phyloP scores from a whole-genome alignment of 176 grass and related monocot species.

The Carex parvula region DNA sequence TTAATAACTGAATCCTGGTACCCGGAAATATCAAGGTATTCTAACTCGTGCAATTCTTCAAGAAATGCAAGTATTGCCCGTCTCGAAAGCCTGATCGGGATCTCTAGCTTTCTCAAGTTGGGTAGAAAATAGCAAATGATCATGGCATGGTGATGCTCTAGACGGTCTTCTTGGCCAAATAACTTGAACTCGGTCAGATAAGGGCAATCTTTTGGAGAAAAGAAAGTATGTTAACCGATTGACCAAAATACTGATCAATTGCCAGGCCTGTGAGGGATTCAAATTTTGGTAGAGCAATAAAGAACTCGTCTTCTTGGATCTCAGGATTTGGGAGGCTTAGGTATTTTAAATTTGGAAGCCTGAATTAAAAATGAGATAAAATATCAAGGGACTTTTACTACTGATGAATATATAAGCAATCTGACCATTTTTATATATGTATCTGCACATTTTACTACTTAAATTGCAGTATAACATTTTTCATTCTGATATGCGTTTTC shows the following conservation, averaged over 20 bases:
- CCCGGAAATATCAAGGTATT: conserved; percentile 26
- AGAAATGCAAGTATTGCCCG: neutral
- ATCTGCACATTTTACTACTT: neutral
- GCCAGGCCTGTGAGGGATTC: conserved; percentile 1
- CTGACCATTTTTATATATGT: neutral
- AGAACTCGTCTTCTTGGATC: conserved; percentile 1
- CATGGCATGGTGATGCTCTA: neutral
- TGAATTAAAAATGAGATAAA: conserved; percentile 10
- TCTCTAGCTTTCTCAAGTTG: conserved; percentile 17
- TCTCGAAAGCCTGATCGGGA: neutral
- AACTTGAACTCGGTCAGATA: conserved; percentile 9
- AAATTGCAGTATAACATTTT: neutral
- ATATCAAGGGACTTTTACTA: neutral
- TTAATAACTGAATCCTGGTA: conserved; percentile 21
- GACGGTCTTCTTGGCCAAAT: neutral
- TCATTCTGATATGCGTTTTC: neutral
- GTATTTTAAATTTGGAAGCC: conserved; percentile 10
- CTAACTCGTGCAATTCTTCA: neutral
- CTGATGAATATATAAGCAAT: neutral
- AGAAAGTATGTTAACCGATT: neutral
- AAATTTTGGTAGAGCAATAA: conserved; percentile 7
- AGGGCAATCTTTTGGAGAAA: neutral
- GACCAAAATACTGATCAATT: neutral
- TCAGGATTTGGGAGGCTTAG: conserved; percentile 7
- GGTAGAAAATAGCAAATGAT: conserved; percentile 1